Conservation (phyloP, 495 filamentous ascomycete genomes). For the Chaetomium fimeti region DNA sequence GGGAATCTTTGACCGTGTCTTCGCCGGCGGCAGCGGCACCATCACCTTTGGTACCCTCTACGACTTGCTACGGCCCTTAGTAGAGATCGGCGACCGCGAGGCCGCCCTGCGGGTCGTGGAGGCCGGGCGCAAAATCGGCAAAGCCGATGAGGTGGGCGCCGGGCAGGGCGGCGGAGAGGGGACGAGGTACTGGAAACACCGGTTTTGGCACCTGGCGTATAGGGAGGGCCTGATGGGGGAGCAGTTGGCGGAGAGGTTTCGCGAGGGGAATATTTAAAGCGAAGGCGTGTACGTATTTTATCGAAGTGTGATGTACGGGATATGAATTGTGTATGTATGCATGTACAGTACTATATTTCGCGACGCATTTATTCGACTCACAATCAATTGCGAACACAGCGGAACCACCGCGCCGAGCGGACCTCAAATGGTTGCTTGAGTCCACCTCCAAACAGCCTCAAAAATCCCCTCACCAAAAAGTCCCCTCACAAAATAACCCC, state of each 20-base stretch:
- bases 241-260: conserved; percentile 15
- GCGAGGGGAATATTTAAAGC: background rate
- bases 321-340: background rate
- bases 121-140: conserved; percentile 27
- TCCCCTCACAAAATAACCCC: background rate
- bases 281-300: background rate
- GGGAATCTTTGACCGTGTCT: conserved; percentile 47
- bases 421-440: too few relatives aligned
- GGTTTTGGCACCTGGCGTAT: conserved; percentile 45
- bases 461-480: too few relatives aligned
- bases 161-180: conserved; percentile 22
- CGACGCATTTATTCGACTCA: too few relatives aligned
- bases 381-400: too few relatives aligned
- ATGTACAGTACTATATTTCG: too few relatives aligned
- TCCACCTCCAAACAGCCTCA: too few relatives aligned
- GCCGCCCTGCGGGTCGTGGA: conserved; percentile 39
- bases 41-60: conserved; percentile 48
- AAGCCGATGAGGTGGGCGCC: conserved; percentile 28
- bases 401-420: too few relatives aligned
- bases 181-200: conserved; percentile 39
- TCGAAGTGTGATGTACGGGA: background rate
- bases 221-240: conserved; percentile 36
- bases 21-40: conserved; percentile 37
- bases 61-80: conserved; percentile 49
- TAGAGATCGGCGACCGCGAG: conserved; percentile 38